Conservation (phyloP, 139 green algal species). For the Pleodorina starrii region DNA sequence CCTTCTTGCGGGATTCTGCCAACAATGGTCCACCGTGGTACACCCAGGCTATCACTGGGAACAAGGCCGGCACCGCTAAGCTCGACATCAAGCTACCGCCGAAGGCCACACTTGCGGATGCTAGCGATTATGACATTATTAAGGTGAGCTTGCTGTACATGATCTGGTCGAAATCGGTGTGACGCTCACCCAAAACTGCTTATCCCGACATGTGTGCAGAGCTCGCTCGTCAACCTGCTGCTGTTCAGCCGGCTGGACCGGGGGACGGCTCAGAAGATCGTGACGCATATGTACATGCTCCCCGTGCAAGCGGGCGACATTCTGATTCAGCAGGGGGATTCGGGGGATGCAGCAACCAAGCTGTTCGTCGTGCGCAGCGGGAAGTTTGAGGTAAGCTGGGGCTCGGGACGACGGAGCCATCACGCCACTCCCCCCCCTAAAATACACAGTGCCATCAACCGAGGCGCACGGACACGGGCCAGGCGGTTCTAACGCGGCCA, state of each 20-base stretch:
- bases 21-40: too few relatives aligned
- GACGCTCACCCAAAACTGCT: too few relatives aligned
- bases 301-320: conserved; percentile 82
- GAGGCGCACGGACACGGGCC: too few relatives aligned
- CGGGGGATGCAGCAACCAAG: conserved; percentile 86
- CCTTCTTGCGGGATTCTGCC: background rate
- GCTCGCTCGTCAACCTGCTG: conserved; percentile 85
- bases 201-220: conserved; percentile 59
- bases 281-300: conserved; percentile 67
- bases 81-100: conserved; percentile 49
- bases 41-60: conserved; percentile 53
- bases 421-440: background rate
- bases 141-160: conserved; percentile 38
- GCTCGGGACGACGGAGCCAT: background rate
- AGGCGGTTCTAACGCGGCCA: too few relatives aligned
- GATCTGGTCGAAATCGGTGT: too few relatives aligned
- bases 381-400: conserved; percentile 85
- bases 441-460: too few relatives aligned
- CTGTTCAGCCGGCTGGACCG: conserved; percentile 86
- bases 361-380: conserved; percentile 94
- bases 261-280: conserved; percentile 69
- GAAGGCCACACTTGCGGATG: conserved; percentile 30
- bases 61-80: conserved; percentile 21
- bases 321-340: conserved; percentile 92
- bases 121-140: conserved; percentile 58